Base-by-base conservation (phyloP, 257 asterid genomes). In the Schizonepeta tenuifolia region DNA sequence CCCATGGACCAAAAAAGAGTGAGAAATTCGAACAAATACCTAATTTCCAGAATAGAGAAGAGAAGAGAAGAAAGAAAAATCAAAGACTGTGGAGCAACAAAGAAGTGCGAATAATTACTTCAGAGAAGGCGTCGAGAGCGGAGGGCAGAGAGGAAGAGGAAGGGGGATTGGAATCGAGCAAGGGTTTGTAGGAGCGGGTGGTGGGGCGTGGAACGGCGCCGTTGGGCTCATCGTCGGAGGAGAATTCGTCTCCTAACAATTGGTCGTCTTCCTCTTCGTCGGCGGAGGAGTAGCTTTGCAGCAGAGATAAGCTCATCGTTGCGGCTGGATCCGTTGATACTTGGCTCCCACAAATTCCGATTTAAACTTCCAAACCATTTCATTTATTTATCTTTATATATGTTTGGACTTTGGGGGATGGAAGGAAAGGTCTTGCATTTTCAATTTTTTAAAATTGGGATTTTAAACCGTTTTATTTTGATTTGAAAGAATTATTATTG, bases 231-330 rank as follows among this genome's bases (percentile, higher is more conserved):
- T 78, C 89, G 24, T 74, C 87, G 5, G 86, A 83, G 14, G 89
- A 83, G 49, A 66, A 24, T n/a, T 84, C 79, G 4, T 69, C 83
- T 9, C 38, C 77, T 1, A 8, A 56, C 15, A 67, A 57, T 28
- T 64, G 67, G 22, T 69, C 81, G 41, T 75, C 86, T 22, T 75
- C 85, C 18, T 71, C 95, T 67, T 90, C 97, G 43, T 86, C 96
- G 21, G 96, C 96, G 24, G 97, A 89, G 53, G 99, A 94, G 88
- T 94, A 94, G 83, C 97, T 75, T 73, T 91, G 96, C 80, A 94
- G 84, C 66, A 94, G 95, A 11, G 86, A n/a, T 78, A 94, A 87
- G 83, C 99, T 94, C 99, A 91, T 94, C 33, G 64, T 75, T 73
- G 43, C 69, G 35, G 50, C 35, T 71, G 4, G 75, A 63, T 75